These are phyloP conservation scores for Aphanocladium album DNA, from an alignment of 2,329 filamentous ascomycete species.

Conservation along the genomic window DNA sequence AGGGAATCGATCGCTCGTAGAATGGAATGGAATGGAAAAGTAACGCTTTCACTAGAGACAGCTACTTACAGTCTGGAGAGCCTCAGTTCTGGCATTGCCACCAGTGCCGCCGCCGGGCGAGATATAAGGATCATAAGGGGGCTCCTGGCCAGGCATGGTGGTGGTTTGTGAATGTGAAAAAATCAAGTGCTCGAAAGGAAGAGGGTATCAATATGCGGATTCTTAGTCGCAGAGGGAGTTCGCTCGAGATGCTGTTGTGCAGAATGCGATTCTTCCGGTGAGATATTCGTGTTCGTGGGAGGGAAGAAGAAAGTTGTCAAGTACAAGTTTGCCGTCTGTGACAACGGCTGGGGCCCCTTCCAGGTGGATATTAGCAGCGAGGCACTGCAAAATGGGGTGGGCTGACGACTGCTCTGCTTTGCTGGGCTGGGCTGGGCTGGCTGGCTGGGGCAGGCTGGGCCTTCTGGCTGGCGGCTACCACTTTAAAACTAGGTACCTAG, in stretches of 20 bases:
- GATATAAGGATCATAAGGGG: constrained; percentile 86
- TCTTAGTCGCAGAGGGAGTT: neutral
- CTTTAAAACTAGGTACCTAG: neutral
- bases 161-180: neutral
- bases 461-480: neutral
- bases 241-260: constrained; percentile 1
- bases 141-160: constrained; percentile 50
- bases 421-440: neutral
- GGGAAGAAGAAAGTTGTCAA: constrained; percentile 1
- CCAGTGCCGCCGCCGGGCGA: constrained; percentile 39
- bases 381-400: constrained; percentile 6
- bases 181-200: neutral
- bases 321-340: constrained; percentile 7
- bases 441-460: neutral
- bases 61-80: constrained; percentile 75
- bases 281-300: neutral
- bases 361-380: constrained; percentile 1
- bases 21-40: neutral
- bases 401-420: neutral
- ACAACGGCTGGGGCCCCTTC: neutral
- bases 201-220: neutral
- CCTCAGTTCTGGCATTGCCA: constrained; percentile 51
- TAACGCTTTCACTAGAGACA: constrained; percentile 24
- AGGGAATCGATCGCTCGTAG: neutral
- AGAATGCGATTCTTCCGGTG: neutral